Evolutionary conservation across 2,329 filamentous ascomycete species (phyloP).

Genomic region (Didymella sp.): DNA sequence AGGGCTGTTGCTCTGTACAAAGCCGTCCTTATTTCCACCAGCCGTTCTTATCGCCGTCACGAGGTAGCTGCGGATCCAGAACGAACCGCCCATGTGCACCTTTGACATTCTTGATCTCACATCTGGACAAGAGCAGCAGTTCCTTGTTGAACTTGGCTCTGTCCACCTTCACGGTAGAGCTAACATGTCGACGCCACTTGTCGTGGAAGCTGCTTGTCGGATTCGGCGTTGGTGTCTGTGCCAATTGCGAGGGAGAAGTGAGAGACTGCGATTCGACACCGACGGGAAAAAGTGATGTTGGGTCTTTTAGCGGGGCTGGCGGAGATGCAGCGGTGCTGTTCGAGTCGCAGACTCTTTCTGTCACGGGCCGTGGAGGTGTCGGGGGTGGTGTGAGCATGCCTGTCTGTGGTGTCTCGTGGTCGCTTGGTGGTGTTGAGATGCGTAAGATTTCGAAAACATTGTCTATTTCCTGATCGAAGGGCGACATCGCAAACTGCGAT

Average conservation of each 20-base stretch:
- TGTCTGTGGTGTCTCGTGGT: too few relatives aligned
- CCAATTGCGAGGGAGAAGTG: too few relatives aligned
- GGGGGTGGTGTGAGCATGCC: not conserved
- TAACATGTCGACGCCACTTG: conserved; percentile 6
- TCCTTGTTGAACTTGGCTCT: conserved; percentile 13
- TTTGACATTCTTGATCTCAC: conserved; percentile 19
- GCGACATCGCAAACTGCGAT: not conserved
- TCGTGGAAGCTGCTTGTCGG: conserved; percentile 11
- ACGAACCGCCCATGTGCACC: conserved; percentile 17
- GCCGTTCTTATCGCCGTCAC: not conserved
- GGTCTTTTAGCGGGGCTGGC: too few relatives aligned
- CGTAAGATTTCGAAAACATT: not conserved
- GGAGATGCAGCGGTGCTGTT: too few relatives aligned
- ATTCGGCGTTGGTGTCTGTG: not conserved
- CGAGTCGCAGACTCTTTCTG: not conserved
- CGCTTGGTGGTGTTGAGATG: not conserved
- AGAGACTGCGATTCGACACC: not conserved
- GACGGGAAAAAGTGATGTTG: not conserved
- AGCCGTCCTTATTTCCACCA: not conserved
- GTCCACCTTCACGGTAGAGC: not conserved
- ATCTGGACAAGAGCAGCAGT: conserved; percentile 21
- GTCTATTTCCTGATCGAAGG: not conserved
- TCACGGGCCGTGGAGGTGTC: not conserved
- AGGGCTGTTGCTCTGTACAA: not conserved
- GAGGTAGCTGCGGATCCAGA: conserved; percentile 3